Evolutionary conservation across 345 rosid species (phyloP).

Genomic region (Durio zibethinus): DNA sequence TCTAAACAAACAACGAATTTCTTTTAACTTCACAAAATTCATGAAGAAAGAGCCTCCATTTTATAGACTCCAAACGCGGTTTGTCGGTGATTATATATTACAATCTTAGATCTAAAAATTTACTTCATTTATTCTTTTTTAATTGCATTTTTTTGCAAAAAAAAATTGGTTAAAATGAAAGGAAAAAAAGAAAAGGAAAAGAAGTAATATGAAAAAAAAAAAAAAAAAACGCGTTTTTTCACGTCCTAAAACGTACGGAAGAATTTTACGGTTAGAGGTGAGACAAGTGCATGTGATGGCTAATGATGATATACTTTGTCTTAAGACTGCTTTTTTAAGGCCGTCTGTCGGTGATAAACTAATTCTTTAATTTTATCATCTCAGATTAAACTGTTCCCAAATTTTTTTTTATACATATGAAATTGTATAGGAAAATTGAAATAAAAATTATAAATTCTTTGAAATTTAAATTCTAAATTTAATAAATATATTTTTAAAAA

Average conservation of each 20-base stretch:
- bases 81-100: constrained; percentile 13
- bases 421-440: no score
- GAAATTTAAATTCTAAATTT: no score
- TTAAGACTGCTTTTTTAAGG: background rate
- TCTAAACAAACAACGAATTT: background rate
- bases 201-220: background rate
- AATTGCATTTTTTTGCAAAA: background rate
- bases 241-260: background rate
- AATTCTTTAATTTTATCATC: background rate
- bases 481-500: no score
- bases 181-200: background rate
- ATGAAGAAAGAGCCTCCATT: background rate
- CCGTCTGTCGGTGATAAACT: constrained; percentile 11
- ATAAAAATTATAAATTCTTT: no score
- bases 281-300: constrained; percentile 7
- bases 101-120: background rate
- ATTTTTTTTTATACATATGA: no score
- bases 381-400: no score
- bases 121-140: background rate
- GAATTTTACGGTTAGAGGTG: background rate
- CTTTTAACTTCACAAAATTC: background rate
- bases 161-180: background rate
- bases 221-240: background rate
- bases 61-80: constrained; percentile 11
- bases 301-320: background rate